These are phyloP conservation scores for Phytophthora ramorum DNA, from an alignment of 352 stramenopile species.

Conservation along the genomic window DNA sequence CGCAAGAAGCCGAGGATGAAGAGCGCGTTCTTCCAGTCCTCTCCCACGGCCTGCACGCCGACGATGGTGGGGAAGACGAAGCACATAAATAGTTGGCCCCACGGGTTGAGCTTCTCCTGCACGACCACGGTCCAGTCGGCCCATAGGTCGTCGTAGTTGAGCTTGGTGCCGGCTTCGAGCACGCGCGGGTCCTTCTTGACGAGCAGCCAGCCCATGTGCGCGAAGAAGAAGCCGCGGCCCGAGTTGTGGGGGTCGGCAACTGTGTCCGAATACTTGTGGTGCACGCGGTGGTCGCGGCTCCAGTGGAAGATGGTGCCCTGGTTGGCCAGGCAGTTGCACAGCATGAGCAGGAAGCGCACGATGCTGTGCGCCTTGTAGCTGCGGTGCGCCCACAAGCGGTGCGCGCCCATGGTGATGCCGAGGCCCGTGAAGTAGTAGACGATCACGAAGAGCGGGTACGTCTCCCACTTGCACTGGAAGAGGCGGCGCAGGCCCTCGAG, in stretches of 20 bases:
- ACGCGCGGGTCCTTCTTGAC: constrained; percentile 97
- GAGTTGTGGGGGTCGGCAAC: constrained; percentile 95
- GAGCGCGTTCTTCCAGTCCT: constrained; percentile 96
- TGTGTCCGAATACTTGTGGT: constrained; percentile 99
- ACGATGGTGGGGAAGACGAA: constrained; percentile 96
- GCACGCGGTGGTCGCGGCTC: constrained; percentile 97
- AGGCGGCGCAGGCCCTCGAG: constrained; percentile 89
- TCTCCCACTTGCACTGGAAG: constrained; percentile 84
- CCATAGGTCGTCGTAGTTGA: constrained; percentile 98
- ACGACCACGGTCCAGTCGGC: constrained; percentile 95
- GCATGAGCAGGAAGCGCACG: constrained; percentile 96
- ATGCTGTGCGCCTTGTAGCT: constrained; percentile 94
- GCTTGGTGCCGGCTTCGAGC: constrained; percentile 89
- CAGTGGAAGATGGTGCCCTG: constrained; percentile 99
- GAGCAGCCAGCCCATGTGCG: constrained; percentile 99
- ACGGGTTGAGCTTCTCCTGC: constrained; percentile 97
- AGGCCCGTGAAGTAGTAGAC: constrained; percentile 96
- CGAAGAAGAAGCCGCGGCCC: constrained; percentile 98
- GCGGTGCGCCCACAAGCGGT: constrained; percentile 97
- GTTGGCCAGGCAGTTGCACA: constrained; percentile 98
- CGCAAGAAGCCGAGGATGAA: constrained; percentile 95
- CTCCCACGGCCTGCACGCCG: constrained; percentile 84
- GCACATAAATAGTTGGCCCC: constrained; percentile 98
- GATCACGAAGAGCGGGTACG: constrained; percentile 89
- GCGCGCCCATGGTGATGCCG: constrained; percentile 98